phyloP scores from a whole-genome alignment of 768 basidiomycete species.

The Phaeolepiota aurea region DNA sequence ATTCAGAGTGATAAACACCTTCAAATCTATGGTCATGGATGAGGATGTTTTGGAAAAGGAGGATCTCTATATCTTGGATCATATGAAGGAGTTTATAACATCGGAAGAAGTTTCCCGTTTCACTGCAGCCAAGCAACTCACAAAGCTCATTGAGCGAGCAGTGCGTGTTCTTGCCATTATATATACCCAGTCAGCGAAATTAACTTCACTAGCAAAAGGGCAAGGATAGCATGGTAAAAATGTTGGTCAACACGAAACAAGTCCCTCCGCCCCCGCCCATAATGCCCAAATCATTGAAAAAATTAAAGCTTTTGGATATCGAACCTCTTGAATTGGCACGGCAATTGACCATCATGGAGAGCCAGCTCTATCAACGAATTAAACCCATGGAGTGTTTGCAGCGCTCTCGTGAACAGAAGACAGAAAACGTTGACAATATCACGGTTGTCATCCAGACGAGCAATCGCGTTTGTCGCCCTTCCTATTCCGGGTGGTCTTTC shows the following conservation, averaged over 20 bases:
- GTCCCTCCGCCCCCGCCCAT: constrained; percentile 71
- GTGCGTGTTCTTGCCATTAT: constrained; percentile 36
- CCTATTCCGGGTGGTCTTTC: neutral
- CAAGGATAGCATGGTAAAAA: constrained; percentile 46
- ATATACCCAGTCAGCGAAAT: constrained; percentile 1
- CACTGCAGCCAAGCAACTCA: constrained; percentile 68
- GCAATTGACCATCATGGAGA: constrained; percentile 90
- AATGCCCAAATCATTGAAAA: constrained; percentile 60
- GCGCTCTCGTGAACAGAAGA: constrained; percentile 69
- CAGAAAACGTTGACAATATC: constrained; percentile 75
- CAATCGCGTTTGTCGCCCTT: constrained; percentile 53
- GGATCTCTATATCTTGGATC: constrained; percentile 72
- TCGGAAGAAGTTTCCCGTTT: constrained; percentile 55
- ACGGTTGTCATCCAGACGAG: constrained; percentile 81
- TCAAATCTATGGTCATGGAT: constrained; percentile 84
- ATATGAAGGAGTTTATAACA: constrained; percentile 74
- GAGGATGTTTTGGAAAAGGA: constrained; percentile 81
- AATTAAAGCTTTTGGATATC: constrained; percentile 77
- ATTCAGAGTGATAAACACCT: constrained; percentile 76
- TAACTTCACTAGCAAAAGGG: constrained; percentile 33
- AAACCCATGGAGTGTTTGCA: constrained; percentile 85
- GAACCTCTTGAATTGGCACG: constrained; percentile 86
- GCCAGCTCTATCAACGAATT: constrained; percentile 78
- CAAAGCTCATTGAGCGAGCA: constrained; percentile 67
- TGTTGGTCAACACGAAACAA: constrained; percentile 42